phyloP scores from a whole-genome alignment of 192 early-diverging fungal species.

The Spinellus fusiger region DNA sequence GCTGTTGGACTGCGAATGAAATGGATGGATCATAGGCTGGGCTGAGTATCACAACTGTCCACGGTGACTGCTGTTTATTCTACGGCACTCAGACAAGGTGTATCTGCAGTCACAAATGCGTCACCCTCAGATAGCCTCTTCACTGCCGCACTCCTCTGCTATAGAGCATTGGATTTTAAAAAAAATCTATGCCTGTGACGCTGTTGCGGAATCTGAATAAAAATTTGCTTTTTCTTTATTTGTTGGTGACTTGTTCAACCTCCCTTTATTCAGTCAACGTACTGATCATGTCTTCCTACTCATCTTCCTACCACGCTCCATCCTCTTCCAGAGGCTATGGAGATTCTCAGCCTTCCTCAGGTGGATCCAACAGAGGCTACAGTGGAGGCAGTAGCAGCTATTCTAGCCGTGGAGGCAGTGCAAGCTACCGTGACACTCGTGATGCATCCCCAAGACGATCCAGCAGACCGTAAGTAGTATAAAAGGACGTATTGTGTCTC shows the following conservation, averaged over 20 bases:
- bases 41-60: no score
- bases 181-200: not conserved
- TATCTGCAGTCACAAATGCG: no score
- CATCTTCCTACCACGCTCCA: conserved; percentile 16
- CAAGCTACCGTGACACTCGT: conserved; percentile 18
- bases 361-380: not conserved
- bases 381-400: conserved; percentile 5
- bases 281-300: conserved; percentile 18
- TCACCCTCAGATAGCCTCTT: no score
- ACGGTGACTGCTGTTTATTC: no score
- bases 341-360: not conserved
- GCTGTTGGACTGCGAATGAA: no score
- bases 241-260: not conserved
- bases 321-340: not conserved
- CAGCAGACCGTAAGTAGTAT: conserved; percentile 19
- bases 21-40: no score
- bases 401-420: not conserved
- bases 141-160: no score
- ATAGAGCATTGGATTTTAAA: not conserved
- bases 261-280: not conserved
- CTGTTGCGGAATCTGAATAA: not conserved
- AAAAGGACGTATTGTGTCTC: not conserved
- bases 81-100: no score
- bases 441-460: conserved; percentile 19
- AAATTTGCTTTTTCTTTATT: conserved; percentile 1